A percentile compares a stretch with the other conserved stretches of the same genome.
These are phyloP conservation scores for Trichoderma gracile DNA, from an alignment of 2,329 filamentous ascomycete species.

Conservation along the genomic window DNA sequence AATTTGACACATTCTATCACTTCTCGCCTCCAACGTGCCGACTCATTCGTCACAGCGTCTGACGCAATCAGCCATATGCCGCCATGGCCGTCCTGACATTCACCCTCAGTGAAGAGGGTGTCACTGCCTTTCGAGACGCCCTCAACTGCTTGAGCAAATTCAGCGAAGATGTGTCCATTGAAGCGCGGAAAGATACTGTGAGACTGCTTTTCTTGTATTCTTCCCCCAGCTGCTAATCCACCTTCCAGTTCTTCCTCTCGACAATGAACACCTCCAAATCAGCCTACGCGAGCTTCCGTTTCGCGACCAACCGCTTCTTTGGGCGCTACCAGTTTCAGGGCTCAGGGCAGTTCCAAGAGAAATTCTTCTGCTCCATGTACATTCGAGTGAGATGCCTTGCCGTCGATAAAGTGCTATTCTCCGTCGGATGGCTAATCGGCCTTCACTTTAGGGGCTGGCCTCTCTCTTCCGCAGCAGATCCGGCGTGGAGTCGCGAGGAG, in stretches of 20 bases:
- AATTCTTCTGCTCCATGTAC: constrained; percentile 74
- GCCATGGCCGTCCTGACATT: constrained; percentile 67
- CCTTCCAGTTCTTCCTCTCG: constrained; percentile 65
- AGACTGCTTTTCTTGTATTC: constrained; percentile 23
- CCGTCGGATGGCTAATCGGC: not conserved
- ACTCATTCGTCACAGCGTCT: not conserved
- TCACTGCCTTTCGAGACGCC: constrained; percentile 69
- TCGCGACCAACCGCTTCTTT: constrained; percentile 70
- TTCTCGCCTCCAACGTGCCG: not conserved
- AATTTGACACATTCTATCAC: no score
- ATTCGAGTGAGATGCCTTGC: constrained; percentile 55
- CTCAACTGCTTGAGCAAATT: constrained; percentile 76
- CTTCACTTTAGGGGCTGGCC: constrained; percentile 57
- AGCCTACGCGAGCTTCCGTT: constrained; percentile 71
- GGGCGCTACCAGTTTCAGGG: constrained; percentile 68
- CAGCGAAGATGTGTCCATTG: constrained; percentile 74
- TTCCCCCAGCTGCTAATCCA: not conserved
- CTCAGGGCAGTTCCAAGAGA: constrained; percentile 51
- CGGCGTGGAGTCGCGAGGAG: constrained; percentile 56
- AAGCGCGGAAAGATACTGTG: constrained; percentile 69
- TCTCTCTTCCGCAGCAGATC: constrained; percentile 72
- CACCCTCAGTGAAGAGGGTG: constrained; percentile 71
- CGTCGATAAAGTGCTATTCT: not conserved
- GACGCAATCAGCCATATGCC: not conserved
- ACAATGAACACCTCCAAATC: constrained; percentile 80